These are phyloP conservation scores for Leccinum longicurvipes DNA, from an alignment of 768 basidiomycete genomes.

Conservation along the genomic window DNA sequence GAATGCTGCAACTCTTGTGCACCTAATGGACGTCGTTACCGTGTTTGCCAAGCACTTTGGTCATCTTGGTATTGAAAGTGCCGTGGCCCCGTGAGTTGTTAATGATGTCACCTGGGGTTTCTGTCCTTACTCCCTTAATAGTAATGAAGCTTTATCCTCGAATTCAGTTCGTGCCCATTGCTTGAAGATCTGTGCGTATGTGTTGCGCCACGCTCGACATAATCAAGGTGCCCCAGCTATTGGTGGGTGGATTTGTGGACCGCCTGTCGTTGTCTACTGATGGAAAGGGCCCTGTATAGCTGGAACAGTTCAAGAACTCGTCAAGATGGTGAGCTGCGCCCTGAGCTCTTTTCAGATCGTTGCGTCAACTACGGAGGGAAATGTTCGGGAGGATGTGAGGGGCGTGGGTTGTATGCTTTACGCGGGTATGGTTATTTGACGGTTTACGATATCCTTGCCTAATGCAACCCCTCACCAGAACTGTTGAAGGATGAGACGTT, in stretches of 20 bases:
- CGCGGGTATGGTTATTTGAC: conserved; percentile 44
- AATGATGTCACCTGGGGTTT: not conserved
- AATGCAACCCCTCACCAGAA: conserved; percentile 39
- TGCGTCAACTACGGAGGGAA: conserved; percentile 51
- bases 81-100: conserved; percentile 17
- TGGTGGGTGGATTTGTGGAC: conserved; percentile 36
- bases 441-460: not conserved
- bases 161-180: conserved; percentile 56
- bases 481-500: conserved; percentile 83
- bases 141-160: conserved; percentile 32
- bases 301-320: conserved; percentile 49
- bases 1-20: conserved; percentile 62
- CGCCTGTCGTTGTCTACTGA: conserved; percentile 6
- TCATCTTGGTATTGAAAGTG: conserved; percentile 25
- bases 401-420: conserved; percentile 79
- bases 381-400: conserved; percentile 70
- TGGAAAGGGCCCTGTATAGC: conserved; percentile 36
- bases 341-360: conserved; percentile 62
- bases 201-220: conserved; percentile 70
- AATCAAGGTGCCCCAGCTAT: conserved; percentile 47
- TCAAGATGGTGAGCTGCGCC: conserved; percentile 59
- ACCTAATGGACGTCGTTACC: conserved; percentile 67
- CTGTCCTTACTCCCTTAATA: conserved; percentile 2
- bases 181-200: conserved; percentile 77
- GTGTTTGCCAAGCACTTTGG: conserved; percentile 46